Evolutionary conservation across 202 grass and related monocot species (phyloP), one percentile per base, ranked within the genome.

Genomic region (Panicum virgatum): DNA sequence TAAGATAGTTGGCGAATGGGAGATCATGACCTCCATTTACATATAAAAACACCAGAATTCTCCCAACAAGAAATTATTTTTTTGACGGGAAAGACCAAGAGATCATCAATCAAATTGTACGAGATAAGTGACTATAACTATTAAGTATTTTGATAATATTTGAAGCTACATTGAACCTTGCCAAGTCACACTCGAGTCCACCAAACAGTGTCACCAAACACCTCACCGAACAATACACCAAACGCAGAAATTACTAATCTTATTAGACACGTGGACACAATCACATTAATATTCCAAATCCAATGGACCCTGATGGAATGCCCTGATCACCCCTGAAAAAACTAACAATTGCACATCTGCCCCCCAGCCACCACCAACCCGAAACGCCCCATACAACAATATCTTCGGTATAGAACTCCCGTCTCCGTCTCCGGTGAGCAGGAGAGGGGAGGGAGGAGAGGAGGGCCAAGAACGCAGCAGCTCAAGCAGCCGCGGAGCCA

Each of bases 301-400:
- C 42, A 82, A 32, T 62, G 34, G 38, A 52, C 44, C 15, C 45
- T 29, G 7, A 65, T 9, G 13, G 3, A 2, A 19, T 51, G n/a
- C 27, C 3, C 51, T 72, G 57, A 25, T 20, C n/a, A 23, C 59
- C 38, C 40, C 7, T 23, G 3, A 0, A 1, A 37, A 38, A 12
- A 0, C 32, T 3, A 18, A 27, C 4, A 86, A 75, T 79, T n/a
- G 1, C 61, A 40, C 0, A 20, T 4, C 0, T 29, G 36, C 13
- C 61, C 74, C 60, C 69, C 16, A 56, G 19, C 18, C 81, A 32
- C 76, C 86, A 88, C 81, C 76, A 80, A 80, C 76, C 86, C 69
- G 62, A 66, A 82, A 40, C 47, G 29, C 12, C n/a, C 42, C 50
- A 52, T n/a, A n/a, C n/a, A n/a, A n/a, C n/a, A n/a, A n/a, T n/a